phyloP scores from a whole-genome alignment of 2,329 filamentous ascomycete species.

The Aspergillus costaricaensis region DNA sequence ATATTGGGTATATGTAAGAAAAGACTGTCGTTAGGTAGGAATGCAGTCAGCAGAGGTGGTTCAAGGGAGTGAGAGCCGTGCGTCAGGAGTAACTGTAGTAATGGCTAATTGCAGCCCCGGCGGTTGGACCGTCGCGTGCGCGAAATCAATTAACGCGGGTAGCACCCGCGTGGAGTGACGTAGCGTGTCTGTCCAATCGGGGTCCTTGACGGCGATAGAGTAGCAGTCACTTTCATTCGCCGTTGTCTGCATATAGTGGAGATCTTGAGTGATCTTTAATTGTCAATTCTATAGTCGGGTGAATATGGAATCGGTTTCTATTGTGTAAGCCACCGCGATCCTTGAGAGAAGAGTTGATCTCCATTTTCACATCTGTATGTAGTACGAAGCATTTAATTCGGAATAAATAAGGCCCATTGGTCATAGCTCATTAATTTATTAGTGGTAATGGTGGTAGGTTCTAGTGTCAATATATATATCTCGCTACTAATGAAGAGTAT shows the following conservation, averaged over 20 bases:
- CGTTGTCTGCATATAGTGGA: neutral
- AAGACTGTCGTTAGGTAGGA: neutral
- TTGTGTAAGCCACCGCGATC: too few relatives aligned
- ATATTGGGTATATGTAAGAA: neutral
- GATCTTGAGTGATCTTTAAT: neutral
- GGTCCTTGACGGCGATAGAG: neutral
- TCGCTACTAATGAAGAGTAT: too few relatives aligned
- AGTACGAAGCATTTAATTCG: too few relatives aligned
- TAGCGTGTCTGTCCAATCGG: constrained; percentile 20
- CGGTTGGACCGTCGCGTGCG: constrained; percentile 24
- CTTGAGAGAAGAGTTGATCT: too few relatives aligned
- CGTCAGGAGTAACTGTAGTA: neutral
- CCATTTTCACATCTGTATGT: too few relatives aligned
- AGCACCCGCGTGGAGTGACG: constrained; percentile 22
- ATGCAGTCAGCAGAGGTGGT: constrained; percentile 5
- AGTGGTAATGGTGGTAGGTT: neutral
- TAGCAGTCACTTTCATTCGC: too few relatives aligned
- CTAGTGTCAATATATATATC: neutral
- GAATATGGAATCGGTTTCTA: too few relatives aligned
- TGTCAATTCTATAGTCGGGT: too few relatives aligned
- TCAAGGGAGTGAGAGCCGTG: neutral
- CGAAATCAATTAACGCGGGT: constrained; percentile 35
- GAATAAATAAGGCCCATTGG: neutral
- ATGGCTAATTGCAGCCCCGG: constrained; percentile 1
- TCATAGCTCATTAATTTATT: neutral